These are phyloP conservation scores for Xerocomus brunneocitrinus DNA, from an alignment of 768 basidiomycete species.

Conservation along the genomic window DNA sequence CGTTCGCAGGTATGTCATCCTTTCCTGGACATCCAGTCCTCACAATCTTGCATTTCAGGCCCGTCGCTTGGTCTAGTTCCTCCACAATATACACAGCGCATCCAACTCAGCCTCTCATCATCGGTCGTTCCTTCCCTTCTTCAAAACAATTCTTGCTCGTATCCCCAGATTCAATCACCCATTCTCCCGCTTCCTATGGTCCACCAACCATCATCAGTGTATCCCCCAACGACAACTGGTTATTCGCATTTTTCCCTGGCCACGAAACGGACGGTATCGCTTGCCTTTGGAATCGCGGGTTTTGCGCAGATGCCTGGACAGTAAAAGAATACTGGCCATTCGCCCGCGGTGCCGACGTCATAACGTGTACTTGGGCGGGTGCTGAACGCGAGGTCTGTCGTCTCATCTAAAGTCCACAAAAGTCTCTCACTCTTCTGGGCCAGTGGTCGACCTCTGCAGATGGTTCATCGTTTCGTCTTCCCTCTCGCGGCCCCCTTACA, in stretches of 20 bases:
- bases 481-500: conserved; percentile 52
- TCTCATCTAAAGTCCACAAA: neutral
- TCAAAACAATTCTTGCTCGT: conserved; percentile 58
- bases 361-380: conserved; percentile 61
- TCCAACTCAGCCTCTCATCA: conserved; percentile 53
- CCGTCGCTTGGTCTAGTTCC: conserved; percentile 65
- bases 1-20: conserved; percentile 42
- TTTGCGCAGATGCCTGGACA: conserved; percentile 58
- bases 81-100: conserved; percentile 70
- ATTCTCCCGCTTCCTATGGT: conserved; percentile 46
- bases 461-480: conserved; percentile 51
- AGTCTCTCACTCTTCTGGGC: conserved; percentile 1
- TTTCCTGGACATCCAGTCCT: neutral
- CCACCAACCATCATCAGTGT: conserved; percentile 61
- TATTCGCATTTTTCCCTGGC: conserved; percentile 75
- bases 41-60: conserved; percentile 37
- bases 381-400: conserved; percentile 52
- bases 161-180: conserved; percentile 48
- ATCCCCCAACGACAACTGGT: conserved; percentile 53
- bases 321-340: conserved; percentile 55
- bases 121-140: conserved; percentile 65
- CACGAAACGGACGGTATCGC: conserved; percentile 51
- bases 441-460: conserved; percentile 52
- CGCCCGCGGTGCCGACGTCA: conserved; percentile 48
- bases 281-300: conserved; percentile 61